Base-by-base conservation (phyloP, 805 yeast genomes). In the Wickerhamiella sergipiensis region DNA sequence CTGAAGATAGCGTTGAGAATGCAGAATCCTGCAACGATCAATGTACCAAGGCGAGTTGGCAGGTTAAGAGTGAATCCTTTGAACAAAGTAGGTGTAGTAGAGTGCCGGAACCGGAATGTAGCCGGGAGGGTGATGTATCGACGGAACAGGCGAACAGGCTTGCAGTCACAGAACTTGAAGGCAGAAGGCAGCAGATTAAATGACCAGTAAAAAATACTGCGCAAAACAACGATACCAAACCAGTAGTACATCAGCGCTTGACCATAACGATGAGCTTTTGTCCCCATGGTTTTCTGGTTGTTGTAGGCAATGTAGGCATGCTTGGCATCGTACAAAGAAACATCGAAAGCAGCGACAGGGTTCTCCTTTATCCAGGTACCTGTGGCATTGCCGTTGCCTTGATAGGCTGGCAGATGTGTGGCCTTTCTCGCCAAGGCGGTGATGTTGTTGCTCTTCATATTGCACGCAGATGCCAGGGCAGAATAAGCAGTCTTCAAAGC, bases 31-130 rank as follows among this genome's bases (percentile, higher is more conserved):
- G 57, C 17, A 13, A 73, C 55, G 9, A 68, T 63, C 8, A 69
- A 43, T 0, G 71, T 55, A 51, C 72, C 72, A 18, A 62, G 58
- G 46, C 76, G 61, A 1, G 75, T 64, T 2, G 77, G 76, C 10
- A 71, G 36, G 43, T 42, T 53, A 40, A 56, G 50, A 3, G 57
- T 46, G 40, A 56, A 52, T 13, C 43, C 43, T 13, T 19, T 19
- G 21, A 38, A 38, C 10, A 18, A 7, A 18, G 24, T 23, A 21
- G 43, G 43, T 2, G 22, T 10, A 10, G 43, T 40, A 3, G 43
- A 40, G 12, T 40, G 43, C 6, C 43, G 12, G 43, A 10, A 19
- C 15, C 43, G n/a, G n/a, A 40, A 40, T 4, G n/a, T 40, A 5
- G 43, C 43, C 5, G 42, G 36, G 2, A 31, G 19, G 12, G 38